A percentile compares a stretch with the other conserved stretches of the same genome.
These are phyloP conservation scores for Lepidium campestre DNA, from an alignment of 441 rosid genomes.

Conservation along the genomic window DNA sequence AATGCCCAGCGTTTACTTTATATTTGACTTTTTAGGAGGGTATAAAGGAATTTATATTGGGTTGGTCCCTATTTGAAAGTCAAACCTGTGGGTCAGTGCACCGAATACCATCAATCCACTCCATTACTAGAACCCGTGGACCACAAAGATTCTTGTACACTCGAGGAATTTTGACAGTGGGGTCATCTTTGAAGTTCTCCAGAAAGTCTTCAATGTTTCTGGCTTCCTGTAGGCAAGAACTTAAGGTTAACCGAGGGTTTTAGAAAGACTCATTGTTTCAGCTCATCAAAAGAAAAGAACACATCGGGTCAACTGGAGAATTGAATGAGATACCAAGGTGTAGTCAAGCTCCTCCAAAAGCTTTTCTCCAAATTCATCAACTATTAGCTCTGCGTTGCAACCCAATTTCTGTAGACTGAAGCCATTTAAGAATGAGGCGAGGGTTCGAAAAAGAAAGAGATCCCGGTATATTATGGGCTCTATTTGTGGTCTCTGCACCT, in stretches of 20 bases:
- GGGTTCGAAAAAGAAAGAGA: constrained; percentile 91
- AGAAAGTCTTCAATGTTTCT: constrained; percentile 87
- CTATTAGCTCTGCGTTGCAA: constrained; percentile 91
- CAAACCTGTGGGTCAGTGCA: constrained; percentile 93
- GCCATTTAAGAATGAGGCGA: constrained; percentile 88
- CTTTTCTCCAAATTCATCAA: constrained; percentile 95
- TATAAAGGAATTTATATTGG: constrained; percentile 4
- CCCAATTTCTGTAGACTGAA: constrained; percentile 86
- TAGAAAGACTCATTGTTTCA: neutral
- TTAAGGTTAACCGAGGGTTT: neutral
- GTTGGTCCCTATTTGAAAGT: constrained; percentile 9
- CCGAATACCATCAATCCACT: constrained; percentile 97
- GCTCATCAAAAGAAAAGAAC: neutral
- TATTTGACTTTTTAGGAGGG: neutral
- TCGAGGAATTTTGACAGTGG: constrained; percentile 86
- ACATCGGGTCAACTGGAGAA: constrained; percentile 11
- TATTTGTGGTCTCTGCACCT: constrained; percentile 90
- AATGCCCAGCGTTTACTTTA: neutral
- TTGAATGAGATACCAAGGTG: constrained; percentile 58
- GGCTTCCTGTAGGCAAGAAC: constrained; percentile 63
- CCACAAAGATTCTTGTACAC: constrained; percentile 86
- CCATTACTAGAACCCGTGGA: constrained; percentile 90
- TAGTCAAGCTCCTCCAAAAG: constrained; percentile 97
- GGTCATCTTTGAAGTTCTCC: constrained; percentile 88
- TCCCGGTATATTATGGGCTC: constrained; percentile 92